Evolutionary conservation across 2,329 filamentous ascomycete genomes (phyloP), one percentile per base, ranked within the genome.

Genomic region (Hymenoscyphus infarciens): DNA sequence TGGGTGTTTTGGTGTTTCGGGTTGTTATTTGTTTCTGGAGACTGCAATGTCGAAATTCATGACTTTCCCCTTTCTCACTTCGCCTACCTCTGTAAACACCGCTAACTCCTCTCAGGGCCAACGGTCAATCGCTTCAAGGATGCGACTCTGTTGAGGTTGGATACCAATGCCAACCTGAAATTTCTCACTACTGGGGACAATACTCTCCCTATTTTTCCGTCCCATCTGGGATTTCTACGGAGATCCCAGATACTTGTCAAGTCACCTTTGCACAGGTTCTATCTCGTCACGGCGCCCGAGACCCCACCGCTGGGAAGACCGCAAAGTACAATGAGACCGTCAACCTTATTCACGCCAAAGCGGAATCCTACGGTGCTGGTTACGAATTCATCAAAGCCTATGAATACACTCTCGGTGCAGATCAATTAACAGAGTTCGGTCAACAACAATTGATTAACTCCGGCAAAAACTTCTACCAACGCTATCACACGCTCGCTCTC

Each of bases 131-230:
- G 15, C 64, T 61, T 35, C 52, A 54, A 35, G 68, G 69, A 38
- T 74, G 73, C 69, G 72, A 73, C 61, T 69, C 67, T 22, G 61
- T 71, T 15, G 60, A 70, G 10, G 56, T 62, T 60, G 74, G 74
- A 39, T 75, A 70, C 61, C 68, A 68, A 61, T 75, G 74, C 60
- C 63, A 68, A 60, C 68, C 71, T 29, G 63, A 69, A 52, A 72
- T 75, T 39, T 73, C 73, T 56, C 73, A 70, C 22, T 71, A 63
- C 61, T 96, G 92, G 91, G 93, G 92, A 61, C 92, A 94, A 74
- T 97, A 97, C 75, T 89, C 91, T 19, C 91, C 92, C 1, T 96
- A 87, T 77, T 97, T 90, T 76, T 83, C 87, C 0, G 87, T 93
- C 0, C 82, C 87, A 6, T 92, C 89, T 1, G 79, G 84, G 2